Evolutionary conservation across 495 filamentous ascomycete genomes (phyloP), one percentile per base, ranked within the genome.

Genomic region (Hyaloscypha finlandica): DNA sequence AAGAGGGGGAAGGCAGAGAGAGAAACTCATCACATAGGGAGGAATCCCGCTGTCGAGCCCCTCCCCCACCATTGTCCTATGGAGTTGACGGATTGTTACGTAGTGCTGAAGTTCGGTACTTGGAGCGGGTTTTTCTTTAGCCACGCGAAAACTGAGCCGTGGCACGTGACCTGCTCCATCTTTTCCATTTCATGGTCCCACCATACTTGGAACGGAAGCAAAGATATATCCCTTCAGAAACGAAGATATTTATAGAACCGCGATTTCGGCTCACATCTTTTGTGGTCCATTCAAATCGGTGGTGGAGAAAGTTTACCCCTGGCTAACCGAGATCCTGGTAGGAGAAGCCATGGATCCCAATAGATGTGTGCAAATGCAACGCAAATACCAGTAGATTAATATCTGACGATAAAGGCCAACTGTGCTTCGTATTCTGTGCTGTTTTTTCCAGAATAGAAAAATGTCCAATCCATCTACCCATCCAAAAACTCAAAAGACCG

Each of bases 1-100:
- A 14, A 48, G 42, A 48, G 35, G 35, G 35, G 35, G 16, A 16
- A 48, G 4, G 16, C 4, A 16, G 9, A 19, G 16, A 19, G 16
- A 48, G 4, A 48, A 19, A 19, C 4, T 19, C 16, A 4, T 19
- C 42, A 14, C 4, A 48, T 2, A 48, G 42, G 42, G 42, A 19
- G 42, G 16, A 16, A 48, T 19, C 16, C 42, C 42, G 42, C 42
- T 19, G 42, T 48, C 42, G 16, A 48, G 16, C 42, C 42, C 42
- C 42, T 48, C 42, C 42, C 42, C 42, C 42, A 48, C 42, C 42
- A 48, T 48, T 48, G 42, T 48, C 42, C 16, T 37, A 37, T 37
- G 35, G 42, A 48, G 42, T 48, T 48, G 42, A 16, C 42, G 42
- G 42, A 48, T 48, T 48, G 42, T 48, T 48, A 48, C 42, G 42